Evolutionary conservation across 768 basidiomycete genomes (phyloP).

Genomic region (Boletus tylopilopsis): DNA sequence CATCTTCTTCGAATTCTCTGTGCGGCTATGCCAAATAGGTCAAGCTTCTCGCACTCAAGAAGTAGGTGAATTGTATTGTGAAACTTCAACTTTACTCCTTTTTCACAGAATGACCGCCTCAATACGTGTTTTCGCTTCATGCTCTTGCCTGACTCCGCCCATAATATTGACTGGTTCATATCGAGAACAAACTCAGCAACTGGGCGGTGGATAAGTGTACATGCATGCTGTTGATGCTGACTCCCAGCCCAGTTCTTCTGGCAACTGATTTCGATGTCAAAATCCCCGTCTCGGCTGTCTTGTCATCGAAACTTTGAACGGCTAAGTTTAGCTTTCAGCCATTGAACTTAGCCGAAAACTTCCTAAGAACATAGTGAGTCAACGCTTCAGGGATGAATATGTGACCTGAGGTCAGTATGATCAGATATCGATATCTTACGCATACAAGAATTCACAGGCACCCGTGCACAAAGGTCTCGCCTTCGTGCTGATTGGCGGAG

Average conservation of each 20-base stretch:
- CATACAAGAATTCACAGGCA: neutral
- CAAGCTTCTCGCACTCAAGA: neutral
- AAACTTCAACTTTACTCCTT: neutral
- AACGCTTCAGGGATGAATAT: neutral
- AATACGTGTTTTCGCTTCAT: neutral
- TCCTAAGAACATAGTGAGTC: neutral
- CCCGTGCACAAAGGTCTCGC: neutral
- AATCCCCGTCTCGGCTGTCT: neutral
- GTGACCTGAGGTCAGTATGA: neutral
- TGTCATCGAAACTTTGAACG: constrained; percentile 13
- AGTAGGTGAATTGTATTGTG: neutral
- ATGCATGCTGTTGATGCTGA: neutral
- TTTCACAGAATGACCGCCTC: neutral
- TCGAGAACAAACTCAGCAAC: neutral
- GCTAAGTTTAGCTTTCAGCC: constrained; percentile 6
- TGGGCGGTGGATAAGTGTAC: constrained; percentile 5
- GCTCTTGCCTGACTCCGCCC: neutral
- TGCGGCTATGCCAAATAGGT: neutral
- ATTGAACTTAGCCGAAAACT: neutral
- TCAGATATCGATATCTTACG: neutral
- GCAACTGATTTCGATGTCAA: constrained; percentile 1
- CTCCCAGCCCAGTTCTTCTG: constrained; percentile 6
- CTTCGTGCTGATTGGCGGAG: constrained; percentile 5
- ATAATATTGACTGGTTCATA: constrained; percentile 1
- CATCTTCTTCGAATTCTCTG: neutral